Evolutionary conservation across 371 early-diverging fungal species (phyloP).

Genomic region (Mucor saturninus): DNA sequence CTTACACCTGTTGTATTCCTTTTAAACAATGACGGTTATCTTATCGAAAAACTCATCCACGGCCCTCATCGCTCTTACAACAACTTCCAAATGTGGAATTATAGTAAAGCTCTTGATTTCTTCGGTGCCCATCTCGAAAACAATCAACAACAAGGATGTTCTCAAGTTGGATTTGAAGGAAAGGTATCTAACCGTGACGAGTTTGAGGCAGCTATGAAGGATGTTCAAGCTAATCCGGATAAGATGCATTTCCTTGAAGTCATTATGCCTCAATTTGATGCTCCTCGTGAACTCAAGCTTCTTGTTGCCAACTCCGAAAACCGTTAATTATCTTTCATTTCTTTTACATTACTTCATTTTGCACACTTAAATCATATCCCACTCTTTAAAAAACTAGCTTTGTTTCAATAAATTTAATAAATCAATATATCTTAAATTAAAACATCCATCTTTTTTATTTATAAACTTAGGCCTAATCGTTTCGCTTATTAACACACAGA

Average conservation of each 20-base stretch:
- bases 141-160: constrained; percentile 20
- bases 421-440: not conserved
- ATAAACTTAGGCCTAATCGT: too few relatives aligned
- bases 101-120: constrained; percentile 49
- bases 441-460: too few relatives aligned
- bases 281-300: constrained; percentile 41
- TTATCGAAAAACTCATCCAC: constrained; percentile 58
- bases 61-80: constrained; percentile 54
- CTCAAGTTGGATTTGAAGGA: constrained; percentile 33
- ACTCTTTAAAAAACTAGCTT: not conserved
- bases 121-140: constrained; percentile 37
- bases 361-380: constrained; percentile 1
- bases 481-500: too few relatives aligned
- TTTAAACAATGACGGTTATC: constrained; percentile 60
- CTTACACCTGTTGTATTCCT: constrained; percentile 52
- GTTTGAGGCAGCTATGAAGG: constrained; percentile 40
- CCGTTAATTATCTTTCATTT: constrained; percentile 18
- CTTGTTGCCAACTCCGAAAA: constrained; percentile 37
- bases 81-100: constrained; percentile 57
- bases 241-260: constrained; percentile 47
- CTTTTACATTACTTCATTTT: not conserved
- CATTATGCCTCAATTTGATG: constrained; percentile 44
- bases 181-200: constrained; percentile 36
- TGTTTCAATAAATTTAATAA: not conserved
- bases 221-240: constrained; percentile 24